Evolutionary conservation across 768 basidiomycete species (phyloP), one percentile per base, ranked within the genome.

Genomic region (Mycena galopus): DNA sequence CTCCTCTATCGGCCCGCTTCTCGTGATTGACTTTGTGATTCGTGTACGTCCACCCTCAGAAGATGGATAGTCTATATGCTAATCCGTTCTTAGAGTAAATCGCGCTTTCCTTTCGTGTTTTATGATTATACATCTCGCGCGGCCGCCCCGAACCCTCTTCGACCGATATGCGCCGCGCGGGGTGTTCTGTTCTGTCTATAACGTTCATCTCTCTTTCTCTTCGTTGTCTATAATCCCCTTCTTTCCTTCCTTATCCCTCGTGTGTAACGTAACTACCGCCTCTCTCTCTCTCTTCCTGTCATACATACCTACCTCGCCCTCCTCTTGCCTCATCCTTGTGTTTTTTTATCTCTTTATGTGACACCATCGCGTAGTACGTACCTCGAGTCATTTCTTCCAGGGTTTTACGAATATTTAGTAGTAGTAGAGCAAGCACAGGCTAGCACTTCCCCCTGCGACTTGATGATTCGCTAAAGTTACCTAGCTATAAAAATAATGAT

Each of bases 401-500:
- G 72, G 72, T 69, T 69, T 69, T 65, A 67, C 60, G 51, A 62
- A 50, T 67, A 57, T 37, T 39, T 39, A 39, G 12, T 62, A 21
- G 65, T 65, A 61, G 44, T 47, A 47, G 72, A 69, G 57, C 47
- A 53, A 37, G 72, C 72, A 69, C 63, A 73, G 72, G 72, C 72
- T 64, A 65, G 47, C 65, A 66, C 56, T 59, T 42, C 11, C 42
- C 11, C 44, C 42, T 72, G 61, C 60, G 61, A 61, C 63, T 68
- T 65, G 65, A 72, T 68, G 72, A 68, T 61, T 67, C 65, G 65
- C 71, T 63, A 63, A 63, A 73, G 71, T 72, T 64, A 57, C 61
- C 42, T 73, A 73, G 44, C 57, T 72, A 72, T 19, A 67, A 73
- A 61, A 68, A 73, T 68, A 73, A 72, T 72, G 66, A 73, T 63